Base-by-base conservation (phyloP, 2,329 filamentous ascomycete genomes). In the Aspergillus pseudoterreus region DNA sequence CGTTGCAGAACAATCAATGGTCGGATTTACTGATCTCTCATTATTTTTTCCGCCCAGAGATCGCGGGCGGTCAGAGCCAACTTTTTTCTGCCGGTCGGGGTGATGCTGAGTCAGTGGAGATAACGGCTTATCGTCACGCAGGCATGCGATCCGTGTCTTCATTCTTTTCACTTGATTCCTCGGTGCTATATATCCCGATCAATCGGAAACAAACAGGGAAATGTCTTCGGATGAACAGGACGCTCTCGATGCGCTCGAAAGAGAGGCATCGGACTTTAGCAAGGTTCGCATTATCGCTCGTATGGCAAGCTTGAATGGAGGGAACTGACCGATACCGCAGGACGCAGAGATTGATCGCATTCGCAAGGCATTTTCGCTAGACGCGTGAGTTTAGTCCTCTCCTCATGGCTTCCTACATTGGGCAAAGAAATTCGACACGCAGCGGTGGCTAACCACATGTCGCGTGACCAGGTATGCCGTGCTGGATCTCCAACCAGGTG, bases 331-430 rank as follows among this genome's bases (percentile, higher is more conserved):
- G 43, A 38, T 47, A 57, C 45, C 19, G 4, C 58, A 95, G 88
- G 94, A 97, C 81, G 86, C 88, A 53, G 92, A 97, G 70, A 97
- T 97, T 64, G 90, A 95, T 67, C 88, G 92, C 63, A 99, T 99
- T 61, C 80, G 95, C 60, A 88, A 87, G 65, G 89, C 92, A 44
- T 99, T 99, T 73, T 85, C 87, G 63, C 83, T 88, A 62, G 85
- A 90, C 72, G 82, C 86, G 79, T 83, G 72, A 70, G 79, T 73
- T 11, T 17, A 15, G 15, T 35, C 22, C 42, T 19, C 17, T 41
- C 30, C 11, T 14, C 22, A 24, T 42, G 22, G 15, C 8, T 21
- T 9, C 11, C 24, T 42, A 24, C 5, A 17, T 11, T 6, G 21
- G 17, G 15, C 35, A n/a, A 38, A 17, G 15, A 6, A 8, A 8